Base-by-base conservation (phyloP, 805 yeast genomes). In the Candida nanaspora region DNA sequence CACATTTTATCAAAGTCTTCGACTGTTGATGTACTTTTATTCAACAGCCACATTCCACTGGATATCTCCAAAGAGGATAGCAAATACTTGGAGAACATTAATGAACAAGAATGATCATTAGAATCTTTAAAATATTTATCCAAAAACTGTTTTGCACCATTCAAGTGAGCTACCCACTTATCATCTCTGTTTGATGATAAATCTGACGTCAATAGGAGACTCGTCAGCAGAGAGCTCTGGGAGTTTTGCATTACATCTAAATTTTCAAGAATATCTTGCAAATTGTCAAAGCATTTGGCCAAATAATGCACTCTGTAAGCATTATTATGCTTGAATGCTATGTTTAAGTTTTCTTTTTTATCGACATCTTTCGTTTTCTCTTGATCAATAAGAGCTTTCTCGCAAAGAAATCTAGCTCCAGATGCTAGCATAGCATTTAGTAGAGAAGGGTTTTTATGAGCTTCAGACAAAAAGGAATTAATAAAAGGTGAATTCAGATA, bases 351-450 rank as follows among this genome's bases (percentile, higher is more conserved):
- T 19, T 51, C 35, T 3, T 41, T 26, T 9, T 45, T 45, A 8
- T 48, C 18, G 23, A 42, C 42, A 18, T 34, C 26, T 15, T n/a
- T 20, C 4, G 27, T 14, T 9, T n/a, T 16, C 3, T 20, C 27
- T 32, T 41, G 44, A 32, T 55, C 56, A 5, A 52, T 46, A 2
- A 47, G 42, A 9, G 57, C 53, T 40, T 53, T 54, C 33, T 56
- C 59, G 18, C 51, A 49, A 16, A 57, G 41, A 14, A 72, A 67
- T 33, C 78, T 67, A 0, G 88, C 87, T 6, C 89, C 88, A 29
- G 79, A 80, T 0, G 89, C 85, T 29, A 83, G 53, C 26, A 82
- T 72, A 0, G 86, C 86, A 32, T 83, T 80, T 35, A 82, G 59
- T 11, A 82, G 54, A 52, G 78, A 82, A 0, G 78, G 63, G 47